Conservation (phyloP, 2,329 filamentous ascomycete species). For the Hypoxylon sp. region DNA sequence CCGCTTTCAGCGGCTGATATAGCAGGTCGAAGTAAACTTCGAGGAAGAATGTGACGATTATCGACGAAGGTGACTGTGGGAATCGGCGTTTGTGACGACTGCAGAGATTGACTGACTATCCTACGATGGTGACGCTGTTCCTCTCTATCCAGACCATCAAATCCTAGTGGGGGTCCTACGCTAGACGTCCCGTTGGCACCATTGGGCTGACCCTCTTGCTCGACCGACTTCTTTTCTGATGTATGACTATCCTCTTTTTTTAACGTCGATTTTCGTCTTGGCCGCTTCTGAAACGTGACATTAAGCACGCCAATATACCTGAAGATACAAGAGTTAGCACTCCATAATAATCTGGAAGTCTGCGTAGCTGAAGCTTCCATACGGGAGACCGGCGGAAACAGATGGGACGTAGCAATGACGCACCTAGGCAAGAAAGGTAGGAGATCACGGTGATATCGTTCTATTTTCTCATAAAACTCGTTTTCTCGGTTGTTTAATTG, state of each 20-base stretch:
- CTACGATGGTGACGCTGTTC: constrained; percentile 54
- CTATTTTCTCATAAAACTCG: constrained; percentile 97
- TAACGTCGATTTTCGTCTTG: constrained; percentile 71
- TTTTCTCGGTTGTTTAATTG: constrained; percentile 98
- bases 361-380: constrained; percentile 4
- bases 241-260: constrained; percentile 62
- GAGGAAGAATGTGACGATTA: constrained; percentile 92
- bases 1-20: constrained; percentile 51
- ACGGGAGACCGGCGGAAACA: constrained; percentile 19
- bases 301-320: constrained; percentile 98
- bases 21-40: constrained; percentile 79
- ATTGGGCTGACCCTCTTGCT: constrained; percentile 55
- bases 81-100: constrained; percentile 72
- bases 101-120: constrained; percentile 80
- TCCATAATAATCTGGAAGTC: neutral
- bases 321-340: constrained; percentile 44
- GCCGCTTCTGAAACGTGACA: constrained; percentile 90
- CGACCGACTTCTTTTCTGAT: constrained; percentile 41
- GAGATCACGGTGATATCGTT: constrained; percentile 89
- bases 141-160: constrained; percentile 41
- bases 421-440: constrained; percentile 91
- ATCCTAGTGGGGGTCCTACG: constrained; percentile 24
- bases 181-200: constrained; percentile 37
- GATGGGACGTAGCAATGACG: constrained; percentile 43
- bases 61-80: constrained; percentile 95